Base-by-base conservation (phyloP, 2,329 filamentous ascomycete genomes). In the Monilinia polystroma region DNA sequence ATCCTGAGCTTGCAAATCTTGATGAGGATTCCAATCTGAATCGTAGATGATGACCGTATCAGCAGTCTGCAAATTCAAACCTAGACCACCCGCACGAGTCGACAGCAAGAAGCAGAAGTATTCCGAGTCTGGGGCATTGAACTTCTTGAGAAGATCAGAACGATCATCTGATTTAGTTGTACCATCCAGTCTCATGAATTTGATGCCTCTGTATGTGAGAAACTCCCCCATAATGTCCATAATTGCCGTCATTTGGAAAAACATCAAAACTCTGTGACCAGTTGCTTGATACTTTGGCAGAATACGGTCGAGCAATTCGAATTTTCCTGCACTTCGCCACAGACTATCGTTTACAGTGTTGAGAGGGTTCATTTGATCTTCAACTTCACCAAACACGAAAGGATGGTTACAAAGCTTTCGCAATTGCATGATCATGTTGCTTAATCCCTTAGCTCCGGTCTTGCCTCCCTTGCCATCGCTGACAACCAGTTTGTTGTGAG, bases 191-290 rank as follows among this genome's bases (percentile, higher is more conserved):
- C 95, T 93, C 72, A 99, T 84, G 77, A 96, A 99, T 75, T 90
- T 85, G 72, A 97, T 84, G 57, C 89, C 90, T 71, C 92, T 87
- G 75, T 92, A 90, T 4, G 94, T 90, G 70, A 99, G 80, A 78
- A 96, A 99, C 77, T 99, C 95, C 74, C 99, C 95, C 95, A 99
- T 98, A 75, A 99, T 99, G 80, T 99, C 97, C 95, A 99, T 99
- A 77, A 99, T 99, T 69, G 96, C 93, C 4, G 95, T 99, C 95
- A 99, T 99, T 78, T 99, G 95, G 84, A 99, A 99, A 85, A 99
- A 99, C 91, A 99, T 98, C 78, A 99, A 84, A 38, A 98, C 93
- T 79, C 95, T 90, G 86, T 99, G 95, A 20, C 92, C 92, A 1
- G 92, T 93, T 3, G 85, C 88, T 73, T 91, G 87, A 79, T 99